Base-by-base conservation (phyloP, 495 filamentous ascomycete genomes). In the Chaetomidium leptoderma region DNA sequence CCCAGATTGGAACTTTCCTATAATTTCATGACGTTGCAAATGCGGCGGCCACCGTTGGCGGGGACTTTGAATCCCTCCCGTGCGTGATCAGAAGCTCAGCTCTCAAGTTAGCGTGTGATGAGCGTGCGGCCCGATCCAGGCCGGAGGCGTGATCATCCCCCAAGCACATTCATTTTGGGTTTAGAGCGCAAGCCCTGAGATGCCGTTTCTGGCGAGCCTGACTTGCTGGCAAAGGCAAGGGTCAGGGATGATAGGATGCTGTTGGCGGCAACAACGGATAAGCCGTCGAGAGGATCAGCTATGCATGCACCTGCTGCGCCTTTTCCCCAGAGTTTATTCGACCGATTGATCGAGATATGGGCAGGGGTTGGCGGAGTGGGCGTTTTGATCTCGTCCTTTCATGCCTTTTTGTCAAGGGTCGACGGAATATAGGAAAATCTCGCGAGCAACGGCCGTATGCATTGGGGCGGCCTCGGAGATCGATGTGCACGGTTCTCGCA, bases 71-170 rank as follows among this genome's bases (percentile, higher is more conserved):
- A n/a, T 21, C 42, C 5, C 27, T 4, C 6, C 16, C 14, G 44
- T 9, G 26, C n/a, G 44, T 47, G 45, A 47, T 47, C n/a, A 10
- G 45, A 47, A 29, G 27, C 29, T 48, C 46, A 33, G 29, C 29
- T 48, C n/a, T 19, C 6, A 10, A n/a, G 7, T 26, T 48, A 48
- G 46, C 29, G 46, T 13, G 46, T 52, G 49, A 52, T 39, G 49
- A 27, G 49, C 33, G 13, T 14, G 32, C 36, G 50, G 50, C 26
- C 16, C 37, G 36, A 40, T 27, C 50, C 36, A 53, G 24, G 35
- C 36, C 32, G n/a, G 37, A 14, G 21, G 35, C 47, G 47, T 24
- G 47, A 50, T 36, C 21, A 37, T 3, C 32, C 6, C 37, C 14
- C 26, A 16, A 40, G 6, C 13, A n/a, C 21, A 9, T 13, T 36